A percentile compares a stretch with the other conserved stretches of the same genome.
phyloP scores from a whole-genome alignment of 371 early-diverging fungal species.

The Mortierella sp. region DNA sequence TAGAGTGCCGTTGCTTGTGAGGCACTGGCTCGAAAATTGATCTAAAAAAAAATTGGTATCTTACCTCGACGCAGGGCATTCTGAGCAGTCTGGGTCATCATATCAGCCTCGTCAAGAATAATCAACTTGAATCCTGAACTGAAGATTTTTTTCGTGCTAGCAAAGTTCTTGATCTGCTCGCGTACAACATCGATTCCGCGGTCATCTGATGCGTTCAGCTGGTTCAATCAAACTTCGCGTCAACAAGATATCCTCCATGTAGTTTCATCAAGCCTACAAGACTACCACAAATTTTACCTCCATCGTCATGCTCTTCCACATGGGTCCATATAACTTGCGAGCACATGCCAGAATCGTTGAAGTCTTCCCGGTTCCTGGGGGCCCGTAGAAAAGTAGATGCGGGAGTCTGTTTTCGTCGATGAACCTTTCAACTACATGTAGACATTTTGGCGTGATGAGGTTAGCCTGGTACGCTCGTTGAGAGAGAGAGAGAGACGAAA shows the following conservation, averaged over 20 bases:
- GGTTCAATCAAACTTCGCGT: conserved; percentile 6
- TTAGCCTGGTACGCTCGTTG: too few species aligned
- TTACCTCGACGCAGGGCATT: conserved; percentile 93
- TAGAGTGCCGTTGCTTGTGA: too few species aligned
- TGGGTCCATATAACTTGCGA: conserved; percentile 83
- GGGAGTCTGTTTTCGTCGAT: conserved; percentile 93
- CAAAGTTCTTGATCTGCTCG: conserved; percentile 98
- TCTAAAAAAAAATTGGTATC: too few species aligned
- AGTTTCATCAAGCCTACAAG: not conserved
- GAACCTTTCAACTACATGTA: conserved; percentile 77
- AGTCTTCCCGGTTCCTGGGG: conserved; percentile 99
- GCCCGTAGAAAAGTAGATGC: conserved; percentile 98
- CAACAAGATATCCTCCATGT: not conserved
- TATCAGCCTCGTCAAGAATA: conserved; percentile 98
- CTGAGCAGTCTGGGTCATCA: conserved; percentile 98
- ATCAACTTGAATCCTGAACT: conserved; percentile 93
- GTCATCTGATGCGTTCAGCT: conserved; percentile 99
- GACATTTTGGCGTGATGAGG: too few species aligned
- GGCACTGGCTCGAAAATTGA: too few species aligned
- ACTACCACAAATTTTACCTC: too few species aligned
- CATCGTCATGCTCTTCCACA: conserved; percentile 85
- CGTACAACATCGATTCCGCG: conserved; percentile 99
- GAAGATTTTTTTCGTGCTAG: conserved; percentile 90
- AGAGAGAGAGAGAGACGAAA: too few species aligned
- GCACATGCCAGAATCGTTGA: conserved; percentile 95